phyloP scores from a whole-genome alignment of 257 asterid species.

The Voacanga thouarsii region DNA sequence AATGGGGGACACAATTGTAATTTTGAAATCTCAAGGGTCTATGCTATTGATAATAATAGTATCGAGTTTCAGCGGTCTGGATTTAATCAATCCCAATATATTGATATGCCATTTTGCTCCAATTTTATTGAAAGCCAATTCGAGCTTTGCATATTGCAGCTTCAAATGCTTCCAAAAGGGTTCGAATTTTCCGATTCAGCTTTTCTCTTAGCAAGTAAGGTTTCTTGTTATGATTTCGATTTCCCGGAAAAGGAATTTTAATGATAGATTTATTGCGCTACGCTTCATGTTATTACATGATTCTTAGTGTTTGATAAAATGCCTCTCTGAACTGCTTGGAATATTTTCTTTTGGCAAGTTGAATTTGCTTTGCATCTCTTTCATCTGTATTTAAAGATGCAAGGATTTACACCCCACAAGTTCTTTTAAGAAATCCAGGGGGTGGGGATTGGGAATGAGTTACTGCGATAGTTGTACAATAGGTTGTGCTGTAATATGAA shows the following conservation, averaged over 20 bases:
- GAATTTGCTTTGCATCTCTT: not conserved
- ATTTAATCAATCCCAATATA: too few species aligned
- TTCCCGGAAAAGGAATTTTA: not conserved
- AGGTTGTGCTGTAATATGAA: not conserved
- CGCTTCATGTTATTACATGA: not conserved
- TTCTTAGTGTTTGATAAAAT: constrained; percentile 3
- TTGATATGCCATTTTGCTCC: too few species aligned
- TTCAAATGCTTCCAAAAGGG: not conserved
- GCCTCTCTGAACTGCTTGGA: not conserved
- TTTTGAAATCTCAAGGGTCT: too few species aligned
- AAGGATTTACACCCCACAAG: not conserved
- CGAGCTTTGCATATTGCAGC: too few species aligned
- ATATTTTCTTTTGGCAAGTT: not conserved
- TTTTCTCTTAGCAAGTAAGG: not conserved
- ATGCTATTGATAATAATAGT: too few species aligned
- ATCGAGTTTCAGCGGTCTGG: too few species aligned
- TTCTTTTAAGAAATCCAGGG: not conserved
- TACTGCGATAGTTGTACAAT: not conserved
- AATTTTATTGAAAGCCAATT: not conserved
- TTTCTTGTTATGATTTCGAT: not conserved
- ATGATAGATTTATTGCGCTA: not conserved
- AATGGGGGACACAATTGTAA: too few species aligned
- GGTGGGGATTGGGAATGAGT: not conserved
- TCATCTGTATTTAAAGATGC: not conserved
- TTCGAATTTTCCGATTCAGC: not conserved